Evolutionary conservation across 306 rosid genomes (phyloP), one percentile per base, ranked within the genome.

Genomic region (Cajanus cajan): DNA sequence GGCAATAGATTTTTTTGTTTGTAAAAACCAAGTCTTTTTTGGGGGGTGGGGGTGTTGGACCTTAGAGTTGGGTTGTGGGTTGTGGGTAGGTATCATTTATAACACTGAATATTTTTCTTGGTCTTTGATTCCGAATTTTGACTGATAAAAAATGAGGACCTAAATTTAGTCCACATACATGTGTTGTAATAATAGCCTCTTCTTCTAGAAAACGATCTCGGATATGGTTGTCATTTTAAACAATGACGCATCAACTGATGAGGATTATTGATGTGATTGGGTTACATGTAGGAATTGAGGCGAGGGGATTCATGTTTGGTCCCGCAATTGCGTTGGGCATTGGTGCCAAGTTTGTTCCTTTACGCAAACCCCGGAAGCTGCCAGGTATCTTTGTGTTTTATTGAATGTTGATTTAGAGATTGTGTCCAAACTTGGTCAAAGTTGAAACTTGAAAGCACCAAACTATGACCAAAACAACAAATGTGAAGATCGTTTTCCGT

Each of bases 291-390:
- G 98, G 99, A 21, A 90, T 95, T 71, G 99, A 95, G 82, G 98
- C 99, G 9, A 90, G 99, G 68, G 99, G 99, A 15, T 95, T 95
- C 88, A 76, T 95, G 93, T 95, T 95, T 83, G 99, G 98, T 68
- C 94, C 99, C 24, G 76, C 98, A 14, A 89, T 95, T 85, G 98
- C 99, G 13, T 87, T 93, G 66, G 93, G 91, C 68, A 91, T 95
- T 48, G 99, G 99, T 34, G 99, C 99, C 45, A 95, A 95, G 92
- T 95, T 95, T 78, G 92, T 95, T 68, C 99, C 98, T 62, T 71
- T 95, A 74, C 90, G 99, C n/a, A 95, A 95, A 82, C 99, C 99
- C n/a, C 64, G 89, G 55, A 95, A 95, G 89, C 90, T 95, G 58
- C 99, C 99, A 8, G 99, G 99, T 95, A 87, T 25, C 28, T 50